Evolutionary conservation across 345 rosid species (phyloP), one percentile per base, ranked within the genome.

Genomic region (Hypericum androsaemum): DNA sequence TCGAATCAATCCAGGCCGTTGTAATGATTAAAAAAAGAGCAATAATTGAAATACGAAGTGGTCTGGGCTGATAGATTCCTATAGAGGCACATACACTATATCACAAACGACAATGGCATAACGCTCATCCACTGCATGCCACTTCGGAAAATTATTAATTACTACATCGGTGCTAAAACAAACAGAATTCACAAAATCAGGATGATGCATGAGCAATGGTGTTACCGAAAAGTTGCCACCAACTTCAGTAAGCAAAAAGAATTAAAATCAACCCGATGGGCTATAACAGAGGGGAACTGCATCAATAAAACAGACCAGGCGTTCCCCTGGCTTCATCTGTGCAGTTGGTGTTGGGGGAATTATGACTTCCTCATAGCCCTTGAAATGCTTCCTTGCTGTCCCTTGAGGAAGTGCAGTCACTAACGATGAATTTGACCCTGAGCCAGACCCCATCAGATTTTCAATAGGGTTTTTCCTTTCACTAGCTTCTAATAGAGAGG

Each of bases 331-430:
- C 74, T 82, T 87, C 92, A 87, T 70, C 68, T 75, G 82, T 59
- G 98, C 96, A 11, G 96, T 81, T 43, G 96, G 92, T 16, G 83
- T 82, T 52, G 95, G 86, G 41, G 96, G 96, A 62, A 90, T 90
- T 59, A 65, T 70, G 52, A 90, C 96, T 73, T 90, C 96, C 70
- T 90, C 98, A 61, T 84, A 87, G 53, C 98, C 98, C 72, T 87
- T 82, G 60, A 58, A 64, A 69, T 84, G 89, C 70, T 87, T 87
- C 76, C 96, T 77, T 13, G 64, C 41, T 44, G 96, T 90, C 63
- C 98, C 98, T 70, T 79, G 96, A 50, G 98, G 98, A 68, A 90
- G 98, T 54, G 95, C 83, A 57, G 80, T 77, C 39, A 71, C 76
- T 48, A 77, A 67, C 49, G 77, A 60, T 10, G 83, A 69, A 49